A percentile compares a stretch with the other conserved stretches of the same genome.
Conservation (phyloP, 2,329 filamentous ascomycete species). For the Colletotrichum camelliae region DNA sequence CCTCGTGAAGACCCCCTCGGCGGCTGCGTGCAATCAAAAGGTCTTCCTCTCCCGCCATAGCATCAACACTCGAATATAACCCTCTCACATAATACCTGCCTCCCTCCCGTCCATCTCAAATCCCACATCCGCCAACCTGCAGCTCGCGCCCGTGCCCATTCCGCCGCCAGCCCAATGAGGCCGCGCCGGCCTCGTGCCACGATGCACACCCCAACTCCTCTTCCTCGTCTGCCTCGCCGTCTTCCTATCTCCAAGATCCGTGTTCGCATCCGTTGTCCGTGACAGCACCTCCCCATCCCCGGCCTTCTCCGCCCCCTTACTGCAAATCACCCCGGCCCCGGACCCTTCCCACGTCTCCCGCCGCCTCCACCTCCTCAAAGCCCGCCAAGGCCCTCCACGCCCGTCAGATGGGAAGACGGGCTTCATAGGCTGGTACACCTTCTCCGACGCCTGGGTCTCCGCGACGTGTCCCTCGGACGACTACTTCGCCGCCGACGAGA, state of each 20-base stretch:
- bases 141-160: neutral
- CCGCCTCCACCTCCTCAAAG: neutral
- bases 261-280: neutral
- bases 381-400: neutral
- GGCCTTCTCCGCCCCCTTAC: neutral
- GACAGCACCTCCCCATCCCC: neutral
- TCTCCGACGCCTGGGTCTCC: neutral
- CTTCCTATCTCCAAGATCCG: too few relatives aligned
- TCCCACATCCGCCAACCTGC: neutral
- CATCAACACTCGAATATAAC: neutral
- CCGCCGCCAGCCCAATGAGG: neutral
- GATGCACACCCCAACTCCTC: neutral
- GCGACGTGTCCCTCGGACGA: neutral
- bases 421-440: slow-evolving; percentile 10
- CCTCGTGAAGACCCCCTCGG: neutral
- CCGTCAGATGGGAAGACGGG: neutral
- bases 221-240: neutral
- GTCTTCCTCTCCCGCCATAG: neutral
- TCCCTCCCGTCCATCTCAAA: neutral
- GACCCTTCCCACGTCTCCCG: neutral
- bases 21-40: neutral
- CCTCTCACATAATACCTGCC: neutral
- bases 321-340: neutral
- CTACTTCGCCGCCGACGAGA: slow-evolving; percentile 11
- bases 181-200: neutral